Evolutionary conservation across 2,329 filamentous ascomycete genomes (phyloP), one percentile per base, ranked within the genome.

Genomic region (Colletotrichum melonis): DNA sequence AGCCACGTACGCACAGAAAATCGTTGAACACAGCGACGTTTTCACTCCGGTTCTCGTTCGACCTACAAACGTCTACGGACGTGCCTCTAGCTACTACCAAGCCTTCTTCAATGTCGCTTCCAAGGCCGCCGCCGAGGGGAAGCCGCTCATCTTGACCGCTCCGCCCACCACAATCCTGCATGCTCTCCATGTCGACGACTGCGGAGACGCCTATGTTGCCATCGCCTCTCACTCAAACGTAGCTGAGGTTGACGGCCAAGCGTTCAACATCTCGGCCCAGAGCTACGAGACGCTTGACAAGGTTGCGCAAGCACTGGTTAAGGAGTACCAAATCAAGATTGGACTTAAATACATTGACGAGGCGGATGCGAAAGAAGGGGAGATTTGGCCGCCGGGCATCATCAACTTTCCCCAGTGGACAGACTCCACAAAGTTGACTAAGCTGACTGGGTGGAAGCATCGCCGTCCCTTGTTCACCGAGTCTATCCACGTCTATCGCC

Each of bases 171-270:
- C 79, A 16, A 84, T 88, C 38, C 77, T 86, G 73, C 86, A 88
- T 70, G 84, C 82, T 4, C 80, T 84, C 49, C 86, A 88, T 72
- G 80, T 88, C 14, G 86, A 88, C 74, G 87, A 88, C 74, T 88
- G 86, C 59, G 86, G 78, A 2, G 83, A 86, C 19, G 86, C 85
- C 0, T 89, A 88, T 69, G 78, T 88, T 4, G 80, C 84, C 1
- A 78, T 88, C 2, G 86, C 85, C 0, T 77, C 80, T 30, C 80
- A 86, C n/a, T 16, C 73, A 1, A 73, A 79, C 12, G 79, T 81
- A 24, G 62, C 46, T 0, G 77, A 76, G 0, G 79, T 88, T 1
- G 77, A 76, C 4, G 84, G 83, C 0, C 79, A 86, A 67, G 81
- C 77, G 5, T 88, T 85, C 74, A 88, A 88, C 75, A 83, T 88